Conservation (phyloP, 768 basidiomycete species). For the Galerina marginata region DNA sequence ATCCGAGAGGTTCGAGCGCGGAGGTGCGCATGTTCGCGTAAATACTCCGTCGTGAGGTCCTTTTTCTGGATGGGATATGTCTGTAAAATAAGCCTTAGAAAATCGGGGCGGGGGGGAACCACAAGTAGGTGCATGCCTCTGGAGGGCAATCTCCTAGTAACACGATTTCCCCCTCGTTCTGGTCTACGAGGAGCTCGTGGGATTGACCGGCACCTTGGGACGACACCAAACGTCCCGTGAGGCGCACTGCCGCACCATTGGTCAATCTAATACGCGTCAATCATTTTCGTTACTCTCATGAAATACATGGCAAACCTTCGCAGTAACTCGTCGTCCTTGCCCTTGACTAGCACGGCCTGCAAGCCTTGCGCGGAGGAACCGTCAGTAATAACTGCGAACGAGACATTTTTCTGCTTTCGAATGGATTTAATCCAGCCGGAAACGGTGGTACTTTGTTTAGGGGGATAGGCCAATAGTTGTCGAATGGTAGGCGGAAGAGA, state of each 20-base stretch:
- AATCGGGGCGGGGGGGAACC: not conserved
- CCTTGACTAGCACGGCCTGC: conserved; percentile 76
- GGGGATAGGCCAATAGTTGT: conserved; percentile 30
- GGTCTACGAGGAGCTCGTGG: conserved; percentile 53
- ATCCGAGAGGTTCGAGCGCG: conserved; percentile 77
- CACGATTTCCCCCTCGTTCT: conserved; percentile 35
- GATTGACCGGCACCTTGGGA: conserved; percentile 53
- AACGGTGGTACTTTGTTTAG: conserved; percentile 43
- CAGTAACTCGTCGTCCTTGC: conserved; percentile 32
- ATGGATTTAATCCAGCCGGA: conserved; percentile 90
- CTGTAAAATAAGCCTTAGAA: conserved; percentile 40
- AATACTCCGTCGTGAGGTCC: conserved; percentile 73
- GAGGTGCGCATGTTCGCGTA: conserved; percentile 88
- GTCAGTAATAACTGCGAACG: conserved; percentile 84
- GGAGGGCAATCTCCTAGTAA: conserved; percentile 55
- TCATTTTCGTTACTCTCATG: conserved; percentile 25
- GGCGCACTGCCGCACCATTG: conserved; percentile 45
- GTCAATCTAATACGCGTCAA: conserved; percentile 37
- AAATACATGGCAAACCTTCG: conserved; percentile 19
- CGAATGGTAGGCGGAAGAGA: conserved; percentile 36
- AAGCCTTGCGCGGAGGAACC: conserved; percentile 74
- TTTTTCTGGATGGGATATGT: conserved; percentile 94
- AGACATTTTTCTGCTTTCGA: conserved; percentile 85
- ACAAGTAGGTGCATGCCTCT: conserved; percentile 34
- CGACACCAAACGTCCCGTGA: conserved; percentile 49